Conservation (phyloP, 1,284 basidiomycete genomes). For the Pisolithus thermaeus region DNA sequence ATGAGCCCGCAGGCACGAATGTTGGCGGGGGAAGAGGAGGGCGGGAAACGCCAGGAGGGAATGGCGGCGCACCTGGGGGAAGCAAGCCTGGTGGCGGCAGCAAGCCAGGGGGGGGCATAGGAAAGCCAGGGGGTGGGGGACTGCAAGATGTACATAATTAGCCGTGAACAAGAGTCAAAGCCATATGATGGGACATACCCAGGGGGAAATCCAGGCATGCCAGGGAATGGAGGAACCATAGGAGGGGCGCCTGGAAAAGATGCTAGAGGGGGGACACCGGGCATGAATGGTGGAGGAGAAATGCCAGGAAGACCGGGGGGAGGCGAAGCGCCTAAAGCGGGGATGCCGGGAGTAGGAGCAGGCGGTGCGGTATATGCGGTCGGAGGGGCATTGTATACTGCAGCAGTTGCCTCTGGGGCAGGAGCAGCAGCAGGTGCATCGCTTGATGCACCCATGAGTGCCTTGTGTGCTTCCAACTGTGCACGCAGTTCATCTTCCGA, state of each 20-base stretch:
- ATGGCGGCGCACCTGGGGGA: slow-evolving; percentile 31
- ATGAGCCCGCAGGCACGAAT: slow-evolving; percentile 28
- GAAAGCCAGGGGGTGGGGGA: slow-evolving; percentile 41
- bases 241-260: slow-evolving; percentile 32
- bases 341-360: slow-evolving; percentile 36
- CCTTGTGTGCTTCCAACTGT: slow-evolving; percentile 86
- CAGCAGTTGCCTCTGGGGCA: slow-evolving; percentile 35
- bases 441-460: slow-evolving; percentile 73
- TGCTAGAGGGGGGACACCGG: slow-evolving; percentile 28
- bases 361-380: slow-evolving; percentile 59
- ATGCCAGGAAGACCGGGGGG: slow-evolving; percentile 36
- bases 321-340: slow-evolving; percentile 39
- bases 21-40: slow-evolving; percentile 33
- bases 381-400: slow-evolving; percentile 64
- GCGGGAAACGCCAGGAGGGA: slow-evolving; percentile 35
- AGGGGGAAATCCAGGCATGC: slow-evolving; percentile 39
- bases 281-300: slow-evolving; percentile 30
- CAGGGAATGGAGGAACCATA: slow-evolving; percentile 33
- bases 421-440: slow-evolving; percentile 31
- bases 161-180: too few relatives aligned
- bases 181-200: slow-evolving; percentile 38
- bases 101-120: slow-evolving; percentile 30
- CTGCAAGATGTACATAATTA: slow-evolving; percentile 22
- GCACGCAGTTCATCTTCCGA: slow-evolving; percentile 80
- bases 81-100: slow-evolving; percentile 34